A percentile compares a stretch with the other conserved stretches of the same genome.
Evolutionary conservation across 2,329 filamentous ascomycete genomes (phyloP).

Genomic region (Verticillium nonalfalfae): DNA sequence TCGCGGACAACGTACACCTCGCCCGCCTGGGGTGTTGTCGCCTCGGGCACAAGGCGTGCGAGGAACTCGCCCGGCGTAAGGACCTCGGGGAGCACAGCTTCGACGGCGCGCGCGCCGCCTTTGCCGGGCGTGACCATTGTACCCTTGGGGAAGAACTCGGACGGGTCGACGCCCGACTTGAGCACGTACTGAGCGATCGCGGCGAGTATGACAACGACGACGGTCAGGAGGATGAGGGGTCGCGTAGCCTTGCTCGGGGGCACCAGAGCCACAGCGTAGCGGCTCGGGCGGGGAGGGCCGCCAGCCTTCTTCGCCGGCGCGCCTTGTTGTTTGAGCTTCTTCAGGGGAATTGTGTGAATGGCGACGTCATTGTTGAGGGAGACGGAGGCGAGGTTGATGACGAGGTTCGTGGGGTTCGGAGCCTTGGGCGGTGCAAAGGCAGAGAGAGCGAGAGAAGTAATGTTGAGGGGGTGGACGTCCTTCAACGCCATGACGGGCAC

Average conservation of each 20-base stretch:
- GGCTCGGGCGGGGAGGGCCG: constrained; percentile 41
- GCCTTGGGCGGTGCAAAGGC: constrained; percentile 48
- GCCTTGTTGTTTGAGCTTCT: constrained; percentile 20
- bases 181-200: not conserved
- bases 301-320: constrained; percentile 23
- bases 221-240: constrained; percentile 48
- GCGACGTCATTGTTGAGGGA: constrained; percentile 74
- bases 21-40: constrained; percentile 21
- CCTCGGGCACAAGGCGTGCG: constrained; percentile 28
- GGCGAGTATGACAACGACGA: constrained; percentile 60
- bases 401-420: constrained; percentile 29
- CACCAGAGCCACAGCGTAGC: constrained; percentile 63
- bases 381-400: constrained; percentile 73
- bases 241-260: constrained; percentile 35
- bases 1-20: constrained; percentile 29
- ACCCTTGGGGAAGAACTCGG: constrained; percentile 19
- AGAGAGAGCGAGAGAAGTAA: constrained; percentile 55
- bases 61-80: constrained; percentile 22
- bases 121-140: not conserved
- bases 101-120: constrained; percentile 41
- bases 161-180: constrained; percentile 48
- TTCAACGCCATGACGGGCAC: constrained; percentile 46
- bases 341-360: constrained; percentile 72
- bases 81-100: constrained; percentile 49
- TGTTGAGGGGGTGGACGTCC: constrained; percentile 48